phyloP scores from a whole-genome alignment of 306 rosid genomes.

The Adenanthera pavonina region DNA sequence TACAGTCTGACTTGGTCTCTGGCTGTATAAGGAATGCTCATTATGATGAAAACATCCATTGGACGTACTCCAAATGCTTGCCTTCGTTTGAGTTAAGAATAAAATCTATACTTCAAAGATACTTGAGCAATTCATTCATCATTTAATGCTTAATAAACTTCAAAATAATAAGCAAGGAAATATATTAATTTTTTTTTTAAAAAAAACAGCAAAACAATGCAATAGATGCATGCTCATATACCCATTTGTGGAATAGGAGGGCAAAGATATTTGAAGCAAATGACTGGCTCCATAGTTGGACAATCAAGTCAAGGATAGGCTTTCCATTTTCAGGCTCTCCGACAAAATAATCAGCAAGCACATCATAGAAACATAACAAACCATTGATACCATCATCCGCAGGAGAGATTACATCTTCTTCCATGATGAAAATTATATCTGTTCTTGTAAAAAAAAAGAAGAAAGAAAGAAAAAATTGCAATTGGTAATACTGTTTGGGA shows the following conservation, averaged over 20 bases:
- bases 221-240: slow-evolving; percentile 47
- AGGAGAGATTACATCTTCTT: slow-evolving; percentile 73
- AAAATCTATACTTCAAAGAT: slow-evolving; percentile 4
- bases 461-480: slow-evolving; percentile 40
- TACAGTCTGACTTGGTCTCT: neutral
- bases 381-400: slow-evolving; percentile 56
- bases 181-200: neutral
- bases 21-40: neutral
- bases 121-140: slow-evolving; percentile 8
- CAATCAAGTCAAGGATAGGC: slow-evolving; percentile 85
- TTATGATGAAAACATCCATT: neutral
- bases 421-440: slow-evolving; percentile 78
- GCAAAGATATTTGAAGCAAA: slow-evolving; percentile 91
- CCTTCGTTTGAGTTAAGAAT: neutral
- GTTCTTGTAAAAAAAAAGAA: slow-evolving; percentile 44
- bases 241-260: slow-evolving; percentile 95
- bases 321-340: slow-evolving; percentile 74
- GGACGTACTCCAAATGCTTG: slow-evolving; percentile 13
- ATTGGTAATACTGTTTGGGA: slow-evolving; percentile 23
- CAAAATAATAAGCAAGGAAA: slow-evolving; percentile 16
- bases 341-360: slow-evolving; percentile 93
- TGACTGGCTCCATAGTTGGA: slow-evolving; percentile 97
- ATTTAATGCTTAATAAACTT: neutral
- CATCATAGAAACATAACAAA: slow-evolving; percentile 79
- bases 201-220: slow-evolving; percentile 19